Conservation (phyloP, 2,329 filamentous ascomycete species). For the Penicillium freii region DNA sequence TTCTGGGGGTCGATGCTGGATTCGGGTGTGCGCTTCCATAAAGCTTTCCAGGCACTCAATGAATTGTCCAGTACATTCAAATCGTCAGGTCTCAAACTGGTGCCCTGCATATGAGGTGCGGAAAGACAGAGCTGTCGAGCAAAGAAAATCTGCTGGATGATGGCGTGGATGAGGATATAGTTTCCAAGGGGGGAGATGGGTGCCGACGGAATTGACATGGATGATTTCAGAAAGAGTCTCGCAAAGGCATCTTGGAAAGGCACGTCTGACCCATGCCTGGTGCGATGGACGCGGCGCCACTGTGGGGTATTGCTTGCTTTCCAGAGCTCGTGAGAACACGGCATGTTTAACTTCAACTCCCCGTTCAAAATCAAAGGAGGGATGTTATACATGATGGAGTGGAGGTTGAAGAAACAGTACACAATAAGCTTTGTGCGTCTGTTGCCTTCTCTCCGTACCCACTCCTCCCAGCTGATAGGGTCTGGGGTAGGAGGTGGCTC, state of each 20-base stretch:
- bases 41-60: conserved; percentile 51
- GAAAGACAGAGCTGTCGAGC: conserved; percentile 50
- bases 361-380: conserved; percentile 57
- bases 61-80: conserved; percentile 47
- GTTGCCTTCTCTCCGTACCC: conserved; percentile 54
- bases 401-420: conserved; percentile 59
- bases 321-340: conserved; percentile 56
- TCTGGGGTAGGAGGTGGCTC: conserved; percentile 34
- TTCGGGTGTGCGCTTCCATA: conserved; percentile 54
- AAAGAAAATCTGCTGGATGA: conserved; percentile 56
- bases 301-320: conserved; percentile 51
- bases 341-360: conserved; percentile 55
- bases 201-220: conserved; percentile 33
- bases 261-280: conserved; percentile 35
- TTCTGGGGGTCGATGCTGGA: conserved; percentile 55
- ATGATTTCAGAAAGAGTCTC: conserved; percentile 43
- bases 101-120: conserved; percentile 43
- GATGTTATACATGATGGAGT: conserved; percentile 62
- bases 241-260: conserved; percentile 48
- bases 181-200: conserved; percentile 53
- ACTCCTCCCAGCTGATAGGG: conserved; percentile 53
- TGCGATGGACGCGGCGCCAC: conserved; percentile 48
- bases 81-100: conserved; percentile 46
- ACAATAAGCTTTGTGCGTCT: conserved; percentile 57
- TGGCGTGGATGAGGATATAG: conserved; percentile 54